phyloP scores from a whole-genome alignment of 768 basidiomycete species.

The Boletus speciosus region DNA sequence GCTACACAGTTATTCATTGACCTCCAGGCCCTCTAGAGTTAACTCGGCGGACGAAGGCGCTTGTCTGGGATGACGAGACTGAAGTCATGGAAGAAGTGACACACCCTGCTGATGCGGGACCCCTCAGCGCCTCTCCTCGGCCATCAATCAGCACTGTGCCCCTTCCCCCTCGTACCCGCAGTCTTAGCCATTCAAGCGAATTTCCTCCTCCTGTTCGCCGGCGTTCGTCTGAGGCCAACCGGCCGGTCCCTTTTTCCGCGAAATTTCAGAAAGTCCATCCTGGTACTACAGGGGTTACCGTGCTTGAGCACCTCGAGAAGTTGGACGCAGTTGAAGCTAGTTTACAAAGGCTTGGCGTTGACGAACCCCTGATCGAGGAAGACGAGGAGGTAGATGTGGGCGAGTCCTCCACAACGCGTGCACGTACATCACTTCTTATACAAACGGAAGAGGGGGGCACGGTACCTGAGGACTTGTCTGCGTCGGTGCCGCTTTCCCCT shows the following conservation, averaged over 20 bases:
- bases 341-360: constrained; percentile 66
- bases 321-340: constrained; percentile 81
- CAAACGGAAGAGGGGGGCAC: constrained; percentile 29
- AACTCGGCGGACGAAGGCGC: constrained; percentile 74
- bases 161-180: constrained; percentile 49
- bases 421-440: constrained; percentile 18
- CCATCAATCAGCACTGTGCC: constrained; percentile 64
- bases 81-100: constrained; percentile 58
- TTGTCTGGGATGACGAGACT: constrained; percentile 86
- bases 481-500: constrained; percentile 50
- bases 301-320: constrained; percentile 81
- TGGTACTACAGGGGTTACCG: constrained; percentile 81
- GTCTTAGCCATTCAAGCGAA: constrained; percentile 56
- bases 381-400: constrained; percentile 66
- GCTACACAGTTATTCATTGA: constrained; percentile 8
- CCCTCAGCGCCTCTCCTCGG: constrained; percentile 49
- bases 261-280: constrained; percentile 83
- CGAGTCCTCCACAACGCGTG: constrained; percentile 36
- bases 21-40: constrained; percentile 79
- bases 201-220: constrained; percentile 74
- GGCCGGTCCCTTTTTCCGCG: constrained; percentile 80
- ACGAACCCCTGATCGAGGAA: constrained; percentile 48
- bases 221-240: constrained; percentile 57
- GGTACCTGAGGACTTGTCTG: constrained; percentile 17
- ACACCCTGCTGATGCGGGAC: constrained; percentile 31